Conservation (phyloP, 2,329 filamentous ascomycete genomes). For the Parastagonospora nodorum region DNA sequence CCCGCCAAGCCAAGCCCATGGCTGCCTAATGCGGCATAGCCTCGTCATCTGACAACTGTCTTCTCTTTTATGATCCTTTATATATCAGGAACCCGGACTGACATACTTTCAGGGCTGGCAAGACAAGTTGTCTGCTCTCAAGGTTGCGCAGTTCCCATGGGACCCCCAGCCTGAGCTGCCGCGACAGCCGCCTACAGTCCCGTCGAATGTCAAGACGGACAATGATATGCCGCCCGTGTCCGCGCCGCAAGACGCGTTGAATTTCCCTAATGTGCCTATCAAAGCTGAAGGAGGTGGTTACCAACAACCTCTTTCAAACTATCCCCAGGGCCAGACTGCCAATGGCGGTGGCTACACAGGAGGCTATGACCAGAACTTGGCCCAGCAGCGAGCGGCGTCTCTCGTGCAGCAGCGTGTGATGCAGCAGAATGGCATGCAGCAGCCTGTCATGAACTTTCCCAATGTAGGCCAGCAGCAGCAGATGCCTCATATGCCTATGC, state of each 20-base stretch:
- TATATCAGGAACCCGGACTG: conserved; percentile 12
- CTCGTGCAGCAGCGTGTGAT: conserved; percentile 50
- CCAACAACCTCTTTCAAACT: conserved; percentile 31
- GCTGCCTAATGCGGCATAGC: conserved; percentile 42
- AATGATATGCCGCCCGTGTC: conserved; percentile 38
- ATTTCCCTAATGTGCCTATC: conserved; percentile 49
- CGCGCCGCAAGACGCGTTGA: conserved; percentile 32
- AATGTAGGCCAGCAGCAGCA: conserved; percentile 27
- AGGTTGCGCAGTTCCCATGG: conserved; percentile 92
- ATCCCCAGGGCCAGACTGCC: conserved; percentile 33
- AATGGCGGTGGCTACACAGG: conserved; percentile 42
- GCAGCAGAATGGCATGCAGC: conserved; percentile 29
- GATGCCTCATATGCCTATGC: conserved; percentile 32
- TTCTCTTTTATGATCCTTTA: conserved; percentile 7
- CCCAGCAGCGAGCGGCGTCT: conserved; percentile 60
- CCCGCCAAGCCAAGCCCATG: conserved; percentile 42
- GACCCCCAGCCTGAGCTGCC: conserved; percentile 72
- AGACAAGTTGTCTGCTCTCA: conserved; percentile 80
- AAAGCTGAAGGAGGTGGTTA: conserved; percentile 56
- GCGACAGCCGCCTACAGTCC: conserved; percentile 48
- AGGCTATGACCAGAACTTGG: conserved; percentile 48
- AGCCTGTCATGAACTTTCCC: conserved; percentile 28
- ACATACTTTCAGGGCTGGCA: conserved; percentile 78
- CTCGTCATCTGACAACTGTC: conserved; percentile 38
- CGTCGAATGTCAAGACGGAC: conserved; percentile 48